phyloP scores from a whole-genome alignment of 129 eudicot species.

The Solidago caesia region DNA sequence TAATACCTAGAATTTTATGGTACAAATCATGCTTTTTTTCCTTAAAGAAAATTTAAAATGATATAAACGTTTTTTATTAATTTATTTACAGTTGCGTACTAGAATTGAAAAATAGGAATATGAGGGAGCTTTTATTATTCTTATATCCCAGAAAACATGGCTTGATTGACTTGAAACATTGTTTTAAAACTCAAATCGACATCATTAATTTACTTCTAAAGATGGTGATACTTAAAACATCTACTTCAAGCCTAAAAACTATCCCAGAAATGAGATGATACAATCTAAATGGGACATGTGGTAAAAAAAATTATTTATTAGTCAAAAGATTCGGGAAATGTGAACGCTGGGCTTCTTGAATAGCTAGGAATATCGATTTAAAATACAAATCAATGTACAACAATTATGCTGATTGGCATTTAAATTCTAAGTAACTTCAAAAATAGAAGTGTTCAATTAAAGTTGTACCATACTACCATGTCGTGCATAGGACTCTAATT shows the following conservation, averaged over 20 bases:
- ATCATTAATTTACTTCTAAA: neutral
- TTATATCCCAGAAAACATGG: too few relatives aligned
- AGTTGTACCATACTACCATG: neutral
- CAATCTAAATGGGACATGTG: too few relatives aligned
- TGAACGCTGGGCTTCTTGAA: neutral
- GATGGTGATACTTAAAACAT: neutral
- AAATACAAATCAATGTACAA: neutral
- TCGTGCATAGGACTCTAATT: neutral
- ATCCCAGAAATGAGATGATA: too few relatives aligned
- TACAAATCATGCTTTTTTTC: conserved; percentile 20
- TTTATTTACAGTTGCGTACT: too few relatives aligned
- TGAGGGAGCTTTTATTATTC: too few relatives aligned
- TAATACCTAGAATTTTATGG: conserved; percentile 16
- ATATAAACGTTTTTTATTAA: neutral
- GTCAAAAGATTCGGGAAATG: neutral
- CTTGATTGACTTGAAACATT: neutral
- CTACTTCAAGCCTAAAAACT: neutral
- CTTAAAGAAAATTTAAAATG: neutral
- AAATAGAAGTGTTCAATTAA: neutral
- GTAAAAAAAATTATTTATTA: neutral
- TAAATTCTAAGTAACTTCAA: neutral
- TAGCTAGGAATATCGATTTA: neutral
- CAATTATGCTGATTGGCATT: neutral
- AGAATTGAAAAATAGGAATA: too few relatives aligned
- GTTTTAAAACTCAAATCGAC: neutral